These are phyloP conservation scores for Acacia pycnantha DNA, from an alignment of 331 rosid genomes.

Conservation along the genomic window DNA sequence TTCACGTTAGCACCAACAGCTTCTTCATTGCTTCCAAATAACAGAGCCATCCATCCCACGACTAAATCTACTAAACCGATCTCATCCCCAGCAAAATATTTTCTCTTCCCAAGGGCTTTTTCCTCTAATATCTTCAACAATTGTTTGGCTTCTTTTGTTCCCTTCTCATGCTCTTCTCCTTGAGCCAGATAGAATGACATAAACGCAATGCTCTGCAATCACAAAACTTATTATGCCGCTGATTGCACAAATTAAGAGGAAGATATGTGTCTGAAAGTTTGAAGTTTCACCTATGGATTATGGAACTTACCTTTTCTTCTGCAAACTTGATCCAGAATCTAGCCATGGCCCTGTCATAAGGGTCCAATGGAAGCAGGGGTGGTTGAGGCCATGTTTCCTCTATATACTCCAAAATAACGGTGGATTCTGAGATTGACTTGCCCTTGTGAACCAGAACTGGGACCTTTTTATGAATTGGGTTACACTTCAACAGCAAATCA, in stretches of 20 bases:
- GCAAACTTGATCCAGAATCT: conserved; percentile 37
- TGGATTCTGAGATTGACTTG: conserved; percentile 31
- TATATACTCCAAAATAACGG: conserved; percentile 32
- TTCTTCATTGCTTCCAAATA: conserved; percentile 30
- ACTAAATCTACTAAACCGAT: conserved; percentile 37
- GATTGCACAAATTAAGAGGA: neutral
- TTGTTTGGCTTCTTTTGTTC: conserved; percentile 26
- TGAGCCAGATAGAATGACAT: conserved; percentile 16
- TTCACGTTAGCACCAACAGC: conserved; percentile 32
- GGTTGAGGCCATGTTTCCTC: conserved; percentile 46
- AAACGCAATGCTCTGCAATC: conserved; percentile 13
- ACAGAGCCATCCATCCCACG: conserved; percentile 38
- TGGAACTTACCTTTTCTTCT: conserved; percentile 17
- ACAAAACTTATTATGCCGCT: neutral
- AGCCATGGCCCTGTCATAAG: conserved; percentile 37
- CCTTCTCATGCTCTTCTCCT: conserved; percentile 38
- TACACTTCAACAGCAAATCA: conserved; percentile 30
- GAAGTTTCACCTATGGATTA: neutral
- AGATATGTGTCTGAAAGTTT: neutral
- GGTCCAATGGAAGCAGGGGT: conserved; percentile 39
- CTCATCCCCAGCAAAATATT: conserved; percentile 31
- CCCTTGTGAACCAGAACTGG: conserved; percentile 37
- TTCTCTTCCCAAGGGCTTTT: conserved; percentile 22
- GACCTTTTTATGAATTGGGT: conserved; percentile 38
- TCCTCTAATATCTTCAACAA: conserved; percentile 26